Base-by-base conservation (phyloP, 768 basidiomycete genomes). In the Gautieria morchelliformis region DNA sequence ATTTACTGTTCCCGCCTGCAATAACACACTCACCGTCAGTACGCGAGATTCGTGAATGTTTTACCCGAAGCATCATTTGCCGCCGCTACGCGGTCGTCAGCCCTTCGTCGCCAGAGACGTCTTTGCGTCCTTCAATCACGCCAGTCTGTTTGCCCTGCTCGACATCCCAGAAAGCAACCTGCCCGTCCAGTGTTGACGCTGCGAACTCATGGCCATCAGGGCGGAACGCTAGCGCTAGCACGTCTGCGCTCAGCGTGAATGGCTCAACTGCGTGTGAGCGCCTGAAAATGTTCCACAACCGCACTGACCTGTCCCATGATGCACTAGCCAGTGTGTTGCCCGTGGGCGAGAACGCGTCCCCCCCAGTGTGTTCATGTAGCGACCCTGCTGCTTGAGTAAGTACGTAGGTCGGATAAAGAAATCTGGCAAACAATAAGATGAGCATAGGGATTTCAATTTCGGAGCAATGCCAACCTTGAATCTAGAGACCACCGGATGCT, bases 321-420 rank as follows among this genome's bases (percentile, higher is more conserved):
- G 84, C 88, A 62, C 91, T 94, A 8, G 86, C 92, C 39, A 98
- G 81, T 59, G 86, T 83, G 63, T 94, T 94, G 2, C 89, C 84
- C 0, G 85, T 79, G 0, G 94, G 93, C 37, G 91, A 91, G 72
- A 98, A 99, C 0, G 85, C 84, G n/a, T n/a, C n/a, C n/a, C n/a
- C n/a, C n/a, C n/a, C n/a, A 99, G 77, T 5, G 93, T 86, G 73
- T 97, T 99, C 89, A 98, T 95, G 70, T 85, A 96, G 68, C 98
- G 96, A 0, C 95, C 96, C 70, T 98, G 96, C 69, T 98, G 95
- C 69, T 98, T 98, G 61, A 99, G 80, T 48, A 99, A 82, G 67
- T 99, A 99, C n/a, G n/a, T n/a, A 94, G 0, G 93, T 91, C 0
- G 93, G 41, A 98, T 80, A 69, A 99, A 96, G 72, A 89, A n/a